A percentile compares a stretch with the other conserved stretches of the same genome.
Conservation (phyloP, 116 monocot species). For the Posidonia oceanica region DNA sequence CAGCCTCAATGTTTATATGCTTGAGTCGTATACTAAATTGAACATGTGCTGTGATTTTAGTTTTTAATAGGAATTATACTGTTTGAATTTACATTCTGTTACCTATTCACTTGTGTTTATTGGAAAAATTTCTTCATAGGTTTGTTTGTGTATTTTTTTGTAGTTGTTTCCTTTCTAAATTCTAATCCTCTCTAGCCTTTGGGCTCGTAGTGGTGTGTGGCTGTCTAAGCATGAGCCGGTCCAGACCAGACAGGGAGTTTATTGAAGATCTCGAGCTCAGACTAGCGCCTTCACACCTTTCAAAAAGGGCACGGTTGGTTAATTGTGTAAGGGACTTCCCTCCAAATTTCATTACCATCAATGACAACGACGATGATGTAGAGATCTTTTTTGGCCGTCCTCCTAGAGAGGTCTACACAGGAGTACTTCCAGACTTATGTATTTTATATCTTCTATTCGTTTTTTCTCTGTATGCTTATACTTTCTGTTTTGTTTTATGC, state of each 20-base stretch:
- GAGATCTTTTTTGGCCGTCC: not conserved
- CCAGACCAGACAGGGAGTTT: not conserved
- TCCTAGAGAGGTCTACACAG: not conserved
- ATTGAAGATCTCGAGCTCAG: constrained; percentile 26
- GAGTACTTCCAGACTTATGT: too few species aligned
- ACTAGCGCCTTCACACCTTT: constrained; percentile 12
- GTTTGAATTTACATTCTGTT: too few species aligned
- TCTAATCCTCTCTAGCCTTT: too few species aligned
- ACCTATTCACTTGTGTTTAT: too few species aligned
- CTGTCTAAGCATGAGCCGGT: constrained; percentile 4
- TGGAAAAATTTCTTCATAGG: too few species aligned
- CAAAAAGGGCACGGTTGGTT: constrained; percentile 8
- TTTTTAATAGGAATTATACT: too few species aligned
- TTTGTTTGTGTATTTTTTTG: too few species aligned
- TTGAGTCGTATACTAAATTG: too few species aligned
- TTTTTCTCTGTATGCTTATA: not conserved
- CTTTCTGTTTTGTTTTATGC: constrained; percentile 1
- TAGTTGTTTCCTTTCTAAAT: too few species aligned
- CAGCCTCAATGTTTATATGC: too few species aligned
- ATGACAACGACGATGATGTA: constrained; percentile 21
- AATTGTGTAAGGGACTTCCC: constrained; percentile 9
- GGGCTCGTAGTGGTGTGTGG: not conserved
- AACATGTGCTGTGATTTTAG: too few species aligned
- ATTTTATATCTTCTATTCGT: not conserved
- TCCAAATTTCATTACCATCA: constrained; percentile 16